Evolutionary conservation across 495 filamentous ascomycete species (phyloP).

Genomic region (Jackrogersella multiformis): DNA sequence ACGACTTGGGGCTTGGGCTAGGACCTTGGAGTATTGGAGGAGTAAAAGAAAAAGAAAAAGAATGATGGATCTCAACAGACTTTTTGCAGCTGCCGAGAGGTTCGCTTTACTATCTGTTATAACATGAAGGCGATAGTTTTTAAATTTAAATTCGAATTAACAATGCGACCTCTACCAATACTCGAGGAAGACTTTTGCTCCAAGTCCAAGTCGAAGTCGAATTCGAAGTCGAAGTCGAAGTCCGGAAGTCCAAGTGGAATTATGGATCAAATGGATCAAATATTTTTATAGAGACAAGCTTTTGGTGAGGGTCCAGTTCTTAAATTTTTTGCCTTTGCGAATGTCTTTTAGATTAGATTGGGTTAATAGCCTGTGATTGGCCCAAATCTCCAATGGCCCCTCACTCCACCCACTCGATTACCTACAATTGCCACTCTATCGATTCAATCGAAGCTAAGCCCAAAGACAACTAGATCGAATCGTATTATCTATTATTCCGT

Average conservation of each 20-base stretch:
- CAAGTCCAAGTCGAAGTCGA: neutral
- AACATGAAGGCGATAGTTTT: slow-evolving; percentile 35
- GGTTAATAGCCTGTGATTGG: slow-evolving; percentile 20
- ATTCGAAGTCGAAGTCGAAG: too few relatives aligned
- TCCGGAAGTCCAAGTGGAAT: too few relatives aligned
- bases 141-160: too few relatives aligned
- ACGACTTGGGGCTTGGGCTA: neutral
- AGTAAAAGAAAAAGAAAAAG: slow-evolving; percentile 3
- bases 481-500: slow-evolving; percentile 17
- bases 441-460: slow-evolving; percentile 8
- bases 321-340: slow-evolving; percentile 34
- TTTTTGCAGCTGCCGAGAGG: slow-evolving; percentile 30
- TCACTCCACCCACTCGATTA: neutral
- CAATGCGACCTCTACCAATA: slow-evolving; percentile 6
- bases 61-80: slow-evolving; percentile 32
- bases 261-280: neutral
- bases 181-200: slow-evolving; percentile 13
- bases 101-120: slow-evolving; percentile 14
- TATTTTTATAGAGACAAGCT: slow-evolving; percentile 14
- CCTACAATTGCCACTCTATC: neutral
- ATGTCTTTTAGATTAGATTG: slow-evolving; percentile 15
- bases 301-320: slow-evolving; percentile 22
- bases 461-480: neutral
- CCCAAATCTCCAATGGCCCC: neutral
- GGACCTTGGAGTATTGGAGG: slow-evolving; percentile 1